A percentile compares a stretch with the other conserved stretches of the same genome.
Conservation (phyloP, 805 yeast genomes). For the Candida corydali region DNA sequence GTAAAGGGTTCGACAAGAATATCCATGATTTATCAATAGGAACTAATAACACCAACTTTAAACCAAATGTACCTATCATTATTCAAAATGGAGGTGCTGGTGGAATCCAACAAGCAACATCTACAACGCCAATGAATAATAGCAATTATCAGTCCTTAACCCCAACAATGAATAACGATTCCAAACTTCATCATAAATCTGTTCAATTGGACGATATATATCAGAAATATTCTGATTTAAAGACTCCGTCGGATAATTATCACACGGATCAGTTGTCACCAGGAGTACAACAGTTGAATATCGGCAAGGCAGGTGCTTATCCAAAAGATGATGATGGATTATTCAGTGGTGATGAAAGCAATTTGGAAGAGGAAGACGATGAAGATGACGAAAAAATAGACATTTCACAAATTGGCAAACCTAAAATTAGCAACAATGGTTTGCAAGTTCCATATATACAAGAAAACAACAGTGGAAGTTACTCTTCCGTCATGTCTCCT, state of each 20-base stretch:
- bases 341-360: constrained; percentile 28
- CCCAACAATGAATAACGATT: not conserved
- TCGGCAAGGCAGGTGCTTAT: constrained; percentile 25
- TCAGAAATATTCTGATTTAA: constrained; percentile 37
- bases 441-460: constrained; percentile 22
- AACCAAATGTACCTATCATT: constrained; percentile 7
- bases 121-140: not conserved
- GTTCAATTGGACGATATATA: constrained; percentile 41
- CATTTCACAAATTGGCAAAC: constrained; percentile 17
- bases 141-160: not conserved
- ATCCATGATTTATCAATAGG: constrained; percentile 14
- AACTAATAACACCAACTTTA: constrained; percentile 2
- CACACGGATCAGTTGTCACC: constrained; percentile 32
- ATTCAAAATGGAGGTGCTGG: constrained; percentile 5
- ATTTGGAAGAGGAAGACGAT: constrained; percentile 18
- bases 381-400: constrained; percentile 18
- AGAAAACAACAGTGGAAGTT: constrained; percentile 27
- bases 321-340: constrained; percentile 36
- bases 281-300: constrained; percentile 23
- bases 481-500: constrained; percentile 39
- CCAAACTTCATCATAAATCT: constrained; percentile 24
- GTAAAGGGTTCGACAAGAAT: constrained; percentile 9
- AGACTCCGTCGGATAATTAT: constrained; percentile 39
- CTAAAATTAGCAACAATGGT: constrained; percentile 7
- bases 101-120: not conserved